phyloP scores from a whole-genome alignment of 2,329 filamentous ascomycete genomes.

The Penicillium sclerotigenum region DNA sequence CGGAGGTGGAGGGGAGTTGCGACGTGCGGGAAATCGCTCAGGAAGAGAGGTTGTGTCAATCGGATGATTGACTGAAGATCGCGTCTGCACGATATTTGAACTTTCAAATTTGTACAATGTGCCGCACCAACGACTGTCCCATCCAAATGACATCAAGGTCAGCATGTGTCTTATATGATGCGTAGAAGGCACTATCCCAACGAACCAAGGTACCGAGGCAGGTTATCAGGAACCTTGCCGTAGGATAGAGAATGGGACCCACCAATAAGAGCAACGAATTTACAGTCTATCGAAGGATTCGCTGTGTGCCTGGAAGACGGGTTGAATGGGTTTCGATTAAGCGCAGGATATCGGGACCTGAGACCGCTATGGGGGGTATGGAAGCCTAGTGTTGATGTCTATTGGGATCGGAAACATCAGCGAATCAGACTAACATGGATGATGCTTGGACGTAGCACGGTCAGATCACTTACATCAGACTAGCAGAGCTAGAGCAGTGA shows the following conservation, averaged over 20 bases:
- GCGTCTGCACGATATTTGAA: conserved; percentile 1
- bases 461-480: conserved; percentile 6
- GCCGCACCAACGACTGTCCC: conserved; percentile 19
- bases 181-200: conserved; percentile 7
- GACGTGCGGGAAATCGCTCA: background rate
- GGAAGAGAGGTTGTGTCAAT: conserved; percentile 5
- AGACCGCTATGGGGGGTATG: conserved; percentile 16
- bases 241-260: conserved; percentile 17
- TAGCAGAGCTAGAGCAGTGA: conserved; percentile 6
- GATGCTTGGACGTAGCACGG: background rate
- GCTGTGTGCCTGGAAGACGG: background rate
- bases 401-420: conserved; percentile 4
- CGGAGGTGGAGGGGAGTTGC: background rate
- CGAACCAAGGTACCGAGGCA: conserved; percentile 23
- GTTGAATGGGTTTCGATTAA: background rate
- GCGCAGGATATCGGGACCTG: conserved; percentile 22
- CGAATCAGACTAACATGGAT: background rate
- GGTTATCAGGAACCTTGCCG: conserved; percentile 20
- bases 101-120: conserved; percentile 11
- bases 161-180: conserved; percentile 22
- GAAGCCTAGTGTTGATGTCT: conserved; percentile 13
- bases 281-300: conserved; percentile 9
- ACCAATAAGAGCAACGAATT: conserved; percentile 15
- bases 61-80: background rate
- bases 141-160: conserved; percentile 26